These are phyloP conservation scores for Amanita phalloides DNA, from an alignment of 768 basidiomycete species.

Conservation along the genomic window DNA sequence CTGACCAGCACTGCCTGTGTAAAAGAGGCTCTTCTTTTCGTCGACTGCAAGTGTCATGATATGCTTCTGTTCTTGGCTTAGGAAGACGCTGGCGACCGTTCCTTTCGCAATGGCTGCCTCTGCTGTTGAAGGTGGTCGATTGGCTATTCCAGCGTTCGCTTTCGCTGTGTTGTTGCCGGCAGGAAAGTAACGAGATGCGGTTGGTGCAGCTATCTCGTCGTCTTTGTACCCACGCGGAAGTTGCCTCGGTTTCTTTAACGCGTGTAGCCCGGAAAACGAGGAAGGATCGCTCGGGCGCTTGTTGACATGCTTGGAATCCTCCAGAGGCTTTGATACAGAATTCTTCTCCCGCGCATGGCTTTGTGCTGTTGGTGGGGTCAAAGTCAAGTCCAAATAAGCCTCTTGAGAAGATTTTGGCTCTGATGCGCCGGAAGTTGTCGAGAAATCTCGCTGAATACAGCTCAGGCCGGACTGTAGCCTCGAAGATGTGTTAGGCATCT, in stretches of 20 bases:
- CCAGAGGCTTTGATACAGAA: not conserved
- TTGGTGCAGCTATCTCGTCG: slow-evolving; percentile 18
- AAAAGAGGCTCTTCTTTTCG: slow-evolving; percentile 71
- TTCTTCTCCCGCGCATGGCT: not conserved
- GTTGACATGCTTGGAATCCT: slow-evolving; percentile 20
- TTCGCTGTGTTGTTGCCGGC: not conserved
- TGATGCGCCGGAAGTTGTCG: slow-evolving; percentile 19
- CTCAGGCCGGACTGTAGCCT: slow-evolving; percentile 46
- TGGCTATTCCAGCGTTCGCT: not conserved
- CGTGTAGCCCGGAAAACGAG: slow-evolving; percentile 12
- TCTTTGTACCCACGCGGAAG: slow-evolving; percentile 41
- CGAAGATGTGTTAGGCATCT: not conserved
- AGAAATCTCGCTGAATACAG: slow-evolving; percentile 55
- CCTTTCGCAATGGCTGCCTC: slow-evolving; percentile 13
- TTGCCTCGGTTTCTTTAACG: slow-evolving; percentile 43
- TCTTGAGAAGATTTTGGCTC: slow-evolving; percentile 26
- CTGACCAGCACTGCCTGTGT: slow-evolving; percentile 94
- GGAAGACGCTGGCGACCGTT: slow-evolving; percentile 35
- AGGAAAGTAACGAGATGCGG: slow-evolving; percentile 21
- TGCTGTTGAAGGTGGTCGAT: slow-evolving; percentile 7
- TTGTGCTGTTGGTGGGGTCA: slow-evolving; percentile 19
- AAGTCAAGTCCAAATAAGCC: slow-evolving; percentile 26
- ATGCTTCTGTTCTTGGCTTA: slow-evolving; percentile 81
- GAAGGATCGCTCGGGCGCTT: slow-evolving; percentile 25
- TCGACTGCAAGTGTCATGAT: slow-evolving; percentile 69